Evolutionary conservation across 306 rosid genomes (phyloP), one percentile per base, ranked within the genome.

Genomic region (Gastrolobium bilobum): DNA sequence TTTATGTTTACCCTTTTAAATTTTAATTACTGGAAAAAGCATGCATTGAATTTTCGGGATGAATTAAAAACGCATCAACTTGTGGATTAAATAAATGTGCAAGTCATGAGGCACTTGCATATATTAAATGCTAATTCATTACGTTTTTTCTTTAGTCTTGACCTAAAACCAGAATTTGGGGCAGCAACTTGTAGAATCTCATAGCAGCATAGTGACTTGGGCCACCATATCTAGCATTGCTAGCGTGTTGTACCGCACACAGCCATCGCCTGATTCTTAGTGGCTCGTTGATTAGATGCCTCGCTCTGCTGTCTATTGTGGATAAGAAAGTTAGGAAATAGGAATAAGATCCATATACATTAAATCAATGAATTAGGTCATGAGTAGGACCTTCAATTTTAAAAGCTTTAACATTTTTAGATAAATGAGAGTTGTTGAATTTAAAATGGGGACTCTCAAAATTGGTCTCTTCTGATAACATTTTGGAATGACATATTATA

Each of bases 201-300:
- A 57, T 53, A 30, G 47, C 7, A 6, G 60, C 42, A 51, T 20
- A 8, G 30, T 62, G 72, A 67, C 10, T 48, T 48, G 63, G 63
- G 43, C 63, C 58, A 58, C 71, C 63, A 68, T 7, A 35, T 6
- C 48, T 50, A 39, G 15, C 56, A 63, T 77, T 77, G 82, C 83
- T 44, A 54, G 57, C 48, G 34, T 76, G 79, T 70, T 82, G 82
- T 76, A 82, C 60, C 73, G 81, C 81, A 75, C 81, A 80, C 47
- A 53, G 14, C 61, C 76, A 15, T 81, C 53, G 30, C 57, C 64
- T 74, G 57, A 75, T 68, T 67, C 66, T 67, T 40, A 75, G 85
- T 75, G 81, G 80, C 38, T 54, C 42, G 0, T 69, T 78, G 11
- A 77, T 66, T 51, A 20, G 72, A 73, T 72, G 4, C 8, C 50